Evolutionary conservation across 2,329 filamentous ascomycete genomes (phyloP).

Genomic region (Fonsecaea pedrosoi): DNA sequence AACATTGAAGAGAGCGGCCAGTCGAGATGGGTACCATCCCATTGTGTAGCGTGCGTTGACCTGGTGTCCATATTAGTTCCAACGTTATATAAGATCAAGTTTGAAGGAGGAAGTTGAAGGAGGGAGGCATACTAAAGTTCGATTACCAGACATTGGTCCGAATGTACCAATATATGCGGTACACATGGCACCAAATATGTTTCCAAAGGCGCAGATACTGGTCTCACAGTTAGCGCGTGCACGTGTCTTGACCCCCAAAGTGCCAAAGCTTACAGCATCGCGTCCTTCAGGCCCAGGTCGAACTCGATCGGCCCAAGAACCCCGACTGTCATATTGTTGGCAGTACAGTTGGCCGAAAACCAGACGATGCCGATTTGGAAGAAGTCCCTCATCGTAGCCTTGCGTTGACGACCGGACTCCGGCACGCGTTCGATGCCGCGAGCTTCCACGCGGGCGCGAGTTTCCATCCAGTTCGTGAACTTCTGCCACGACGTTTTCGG

Average conservation of each 20-base stretch:
- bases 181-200: conserved; percentile 60
- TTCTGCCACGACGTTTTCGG: conserved; percentile 14
- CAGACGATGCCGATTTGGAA: conserved; percentile 64
- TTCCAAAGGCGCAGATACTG: conserved; percentile 57
- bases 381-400: conserved; percentile 59
- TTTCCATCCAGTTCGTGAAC: conserved; percentile 15
- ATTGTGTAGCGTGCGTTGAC: conserved; percentile 60
- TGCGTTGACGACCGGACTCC: conserved; percentile 42
- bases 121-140: conserved; percentile 65
- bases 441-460: conserved; percentile 56
- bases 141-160: conserved; percentile 66
- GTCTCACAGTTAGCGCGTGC: not conserved
- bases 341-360: conserved; percentile 68
- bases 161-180: conserved; percentile 68
- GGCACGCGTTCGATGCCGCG: conserved; percentile 66
- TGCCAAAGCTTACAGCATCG: conserved; percentile 16
- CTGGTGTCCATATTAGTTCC: not conserved
- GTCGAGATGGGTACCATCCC: conserved; percentile 70
- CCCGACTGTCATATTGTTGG: conserved; percentile 69
- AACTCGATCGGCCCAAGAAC: conserved; percentile 57
- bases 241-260: not conserved
- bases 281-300: conserved; percentile 14
- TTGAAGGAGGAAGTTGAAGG: not conserved
- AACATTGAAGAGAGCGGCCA: conserved; percentile 68
- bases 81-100: not conserved